Percentiles rank a stretch among this genome's conserved stretches.
These are phyloP conservation scores for Pichia californica DNA, from an alignment of 805 yeast species.

Conservation along the genomic window DNA sequence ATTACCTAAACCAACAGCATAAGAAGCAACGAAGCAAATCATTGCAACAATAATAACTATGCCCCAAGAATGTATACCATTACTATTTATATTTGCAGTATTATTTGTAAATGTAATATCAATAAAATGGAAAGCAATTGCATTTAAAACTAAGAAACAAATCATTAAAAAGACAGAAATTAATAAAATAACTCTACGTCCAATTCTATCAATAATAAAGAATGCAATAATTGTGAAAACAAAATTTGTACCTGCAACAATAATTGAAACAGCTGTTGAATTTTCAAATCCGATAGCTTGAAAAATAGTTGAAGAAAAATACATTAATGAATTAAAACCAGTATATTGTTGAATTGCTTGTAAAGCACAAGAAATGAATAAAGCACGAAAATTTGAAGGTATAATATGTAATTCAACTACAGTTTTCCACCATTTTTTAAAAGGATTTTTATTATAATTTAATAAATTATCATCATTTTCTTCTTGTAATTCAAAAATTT, in stretches of 20 bases:
- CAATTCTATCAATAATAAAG: conserved; percentile 78
- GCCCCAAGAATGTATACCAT: conserved; percentile 81
- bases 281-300: conserved; percentile 83
- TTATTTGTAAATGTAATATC: conserved; percentile 52
- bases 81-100: conserved; percentile 36
- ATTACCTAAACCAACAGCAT: conserved; percentile 93
- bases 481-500: conserved; percentile 58
- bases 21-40: conserved; percentile 82
- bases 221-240: conserved; percentile 82
- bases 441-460: conserved; percentile 23
- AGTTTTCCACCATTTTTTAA: conserved; percentile 51
- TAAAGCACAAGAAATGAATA: conserved; percentile 83
- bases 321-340: conserved; percentile 95
- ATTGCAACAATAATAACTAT: conserved; percentile 77
- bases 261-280: conserved; percentile 90
- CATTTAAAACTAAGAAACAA: conserved; percentile 65
- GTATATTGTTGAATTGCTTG: conserved; percentile 97
- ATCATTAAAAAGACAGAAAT: conserved; percentile 85
- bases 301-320: conserved; percentile 88
- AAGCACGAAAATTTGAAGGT: conserved; percentile 82
- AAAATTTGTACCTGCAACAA: conserved; percentile 92
- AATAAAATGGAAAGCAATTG: conserved; percentile 87
- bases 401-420: conserved; percentile 56
- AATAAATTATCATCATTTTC: conserved; percentile 36
- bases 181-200: conserved; percentile 77